phyloP scores from a whole-genome alignment of 2,329 filamentous ascomycete genomes.

The Penicillium crustosum region DNA sequence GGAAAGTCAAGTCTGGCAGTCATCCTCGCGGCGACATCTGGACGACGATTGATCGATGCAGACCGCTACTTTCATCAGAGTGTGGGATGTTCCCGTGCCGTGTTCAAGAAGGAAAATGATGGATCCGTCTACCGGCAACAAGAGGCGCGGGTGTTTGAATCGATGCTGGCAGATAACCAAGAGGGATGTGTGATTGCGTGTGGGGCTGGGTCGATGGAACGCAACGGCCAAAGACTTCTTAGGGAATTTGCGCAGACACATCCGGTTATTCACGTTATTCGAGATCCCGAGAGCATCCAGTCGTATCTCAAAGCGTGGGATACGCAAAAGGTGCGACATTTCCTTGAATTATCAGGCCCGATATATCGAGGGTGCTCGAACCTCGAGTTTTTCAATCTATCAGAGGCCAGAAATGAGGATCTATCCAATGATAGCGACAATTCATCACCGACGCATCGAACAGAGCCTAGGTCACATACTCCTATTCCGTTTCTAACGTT shows the following conservation, averaged over 20 bases:
- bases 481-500: constrained; percentile 63
- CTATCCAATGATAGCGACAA: constrained; percentile 24
- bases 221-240: constrained; percentile 60
- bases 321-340: constrained; percentile 56
- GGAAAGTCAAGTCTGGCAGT: constrained; percentile 75
- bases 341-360: constrained; percentile 52
- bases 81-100: constrained; percentile 61
- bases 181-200: constrained; percentile 69
- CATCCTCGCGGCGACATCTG: constrained; percentile 70
- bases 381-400: constrained; percentile 74
- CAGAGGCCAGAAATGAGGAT: constrained; percentile 50
- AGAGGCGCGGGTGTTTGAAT: constrained; percentile 62
- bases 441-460: constrained; percentile 30
- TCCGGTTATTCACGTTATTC: constrained; percentile 68
- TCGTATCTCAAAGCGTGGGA: constrained; percentile 60
- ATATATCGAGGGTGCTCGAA: constrained; percentile 68
- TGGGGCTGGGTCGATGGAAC: constrained; percentile 67
- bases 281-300: constrained; percentile 65
- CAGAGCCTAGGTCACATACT: constrained; percentile 41
- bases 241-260: constrained; percentile 63
- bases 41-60: constrained; percentile 66
- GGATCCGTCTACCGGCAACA: constrained; percentile 61
- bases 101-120: constrained; percentile 64
- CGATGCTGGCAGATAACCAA: constrained; percentile 59
- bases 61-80: constrained; percentile 67